A percentile compares a stretch with the other conserved stretches of the same genome.
Evolutionary conservation across 2,329 filamentous ascomycete species (phyloP).

Genomic region (Botryotinia calthae): DNA sequence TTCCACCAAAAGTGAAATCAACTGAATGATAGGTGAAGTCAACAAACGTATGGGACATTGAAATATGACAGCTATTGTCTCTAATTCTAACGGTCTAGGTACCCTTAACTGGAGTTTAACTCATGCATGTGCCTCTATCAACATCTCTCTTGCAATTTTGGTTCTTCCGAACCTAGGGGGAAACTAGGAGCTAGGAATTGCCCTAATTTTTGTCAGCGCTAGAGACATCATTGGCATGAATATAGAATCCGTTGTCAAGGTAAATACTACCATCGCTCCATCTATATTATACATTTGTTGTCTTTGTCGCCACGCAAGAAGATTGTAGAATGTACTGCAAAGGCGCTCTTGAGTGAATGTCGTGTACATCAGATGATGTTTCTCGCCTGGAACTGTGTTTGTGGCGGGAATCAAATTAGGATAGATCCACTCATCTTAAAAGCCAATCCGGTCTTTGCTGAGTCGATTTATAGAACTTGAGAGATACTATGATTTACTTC

Average conservation of each 20-base stretch:
- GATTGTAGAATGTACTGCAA: background rate
- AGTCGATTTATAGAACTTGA: background rate
- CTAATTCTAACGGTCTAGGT: background rate
- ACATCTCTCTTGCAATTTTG: accelerated
- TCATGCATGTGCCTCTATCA: background rate
- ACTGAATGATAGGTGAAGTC: background rate
- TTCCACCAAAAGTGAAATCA: too few species aligned
- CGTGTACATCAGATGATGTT: background rate
- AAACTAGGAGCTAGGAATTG: background rate
- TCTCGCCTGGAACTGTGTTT: too few species aligned
- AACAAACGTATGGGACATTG: background rate
- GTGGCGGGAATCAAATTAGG: background rate
- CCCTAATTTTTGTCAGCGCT: background rate
- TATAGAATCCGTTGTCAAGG: background rate
- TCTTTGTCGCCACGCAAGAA: background rate
- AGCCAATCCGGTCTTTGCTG: background rate
- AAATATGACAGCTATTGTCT: background rate
- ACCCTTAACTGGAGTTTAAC: background rate
- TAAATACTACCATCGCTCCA: background rate
- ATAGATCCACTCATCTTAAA: background rate
- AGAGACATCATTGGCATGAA: background rate
- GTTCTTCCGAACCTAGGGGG: background rate
- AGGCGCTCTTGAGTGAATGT: background rate
- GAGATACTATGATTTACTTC: background rate
- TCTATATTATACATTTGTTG: background rate